A percentile compares a stretch with the other conserved stretches of the same genome.
Conservation (phyloP, 78 protist species). For the Dictyostelium discoideum region dicty_2.7 NC_007089.4:2608501-2609000, state of each 20-base stretch:
- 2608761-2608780: slow-evolving; percentile 86
- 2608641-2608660: slow-evolving; percentile 80
- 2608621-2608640: slow-evolving; percentile 88
- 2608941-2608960: neutral
- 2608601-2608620: slow-evolving; percentile 91
- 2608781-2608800: neutral
- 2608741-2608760: slow-evolving; percentile 91
- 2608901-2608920: slow-evolving; percentile 76
- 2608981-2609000: neutral
- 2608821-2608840: neutral
- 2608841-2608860: neutral
- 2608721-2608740: slow-evolving; percentile 90
- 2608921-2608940: neutral
- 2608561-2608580: neutral
- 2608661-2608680: slow-evolving; percentile 84
- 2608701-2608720: slow-evolving; percentile 93
- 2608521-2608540: neutral
- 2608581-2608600: slow-evolving; percentile 79
- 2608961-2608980: neutral
- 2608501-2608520: neutral
- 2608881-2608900: slow-evolving; percentile 54
- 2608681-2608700: slow-evolving; percentile 87
- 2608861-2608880: neutral
- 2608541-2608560: neutral
- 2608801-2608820: neutral